Conservation (phyloP, 805 yeast species). For the Candida sithepensis region DNA sequence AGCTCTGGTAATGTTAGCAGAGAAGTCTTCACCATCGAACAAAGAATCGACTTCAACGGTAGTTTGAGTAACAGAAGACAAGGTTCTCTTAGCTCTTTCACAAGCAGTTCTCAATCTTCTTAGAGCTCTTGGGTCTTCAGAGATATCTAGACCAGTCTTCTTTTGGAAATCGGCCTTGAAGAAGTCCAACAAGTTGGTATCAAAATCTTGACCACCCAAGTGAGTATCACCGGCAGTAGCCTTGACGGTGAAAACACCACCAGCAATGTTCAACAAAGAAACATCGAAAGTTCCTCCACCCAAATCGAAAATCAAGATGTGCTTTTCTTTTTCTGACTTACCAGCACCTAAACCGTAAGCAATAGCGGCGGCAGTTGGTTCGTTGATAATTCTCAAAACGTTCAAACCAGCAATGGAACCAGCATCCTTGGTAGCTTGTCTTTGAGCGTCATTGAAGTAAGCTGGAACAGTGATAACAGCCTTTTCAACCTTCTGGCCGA, state of each 20-base stretch:
- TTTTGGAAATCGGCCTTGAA: conserved; percentile 88
- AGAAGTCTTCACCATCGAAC: conserved; percentile 93
- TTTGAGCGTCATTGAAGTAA: conserved; percentile 74
- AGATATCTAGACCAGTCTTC: conserved; percentile 90
- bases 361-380: conserved; percentile 96
- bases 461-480: conserved; percentile 81
- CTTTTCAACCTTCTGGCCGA: conserved; percentile 67
- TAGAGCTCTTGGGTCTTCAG: conserved; percentile 89
- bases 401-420: conserved; percentile 78
- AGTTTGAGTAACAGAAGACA: conserved; percentile 94
- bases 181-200: conserved; percentile 89
- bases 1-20: conserved; percentile 92
- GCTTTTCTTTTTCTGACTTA: conserved; percentile 74
- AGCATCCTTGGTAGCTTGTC: conserved; percentile 82
- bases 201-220: conserved; percentile 99
- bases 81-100: conserved; percentile 98
- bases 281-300: conserved; percentile 99
- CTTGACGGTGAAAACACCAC: conserved; percentile 95
- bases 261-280: conserved; percentile 86
- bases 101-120: conserved; percentile 98
- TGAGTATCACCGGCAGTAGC: conserved; percentile 99
- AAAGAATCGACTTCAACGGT: conserved; percentile 95
- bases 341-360: conserved; percentile 98
- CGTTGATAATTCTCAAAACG: conserved; percentile 74
- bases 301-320: conserved; percentile 89